phyloP scores from a whole-genome alignment of 2,329 filamentous ascomycete genomes.

The Lasiodiplodia citricola region DNA sequence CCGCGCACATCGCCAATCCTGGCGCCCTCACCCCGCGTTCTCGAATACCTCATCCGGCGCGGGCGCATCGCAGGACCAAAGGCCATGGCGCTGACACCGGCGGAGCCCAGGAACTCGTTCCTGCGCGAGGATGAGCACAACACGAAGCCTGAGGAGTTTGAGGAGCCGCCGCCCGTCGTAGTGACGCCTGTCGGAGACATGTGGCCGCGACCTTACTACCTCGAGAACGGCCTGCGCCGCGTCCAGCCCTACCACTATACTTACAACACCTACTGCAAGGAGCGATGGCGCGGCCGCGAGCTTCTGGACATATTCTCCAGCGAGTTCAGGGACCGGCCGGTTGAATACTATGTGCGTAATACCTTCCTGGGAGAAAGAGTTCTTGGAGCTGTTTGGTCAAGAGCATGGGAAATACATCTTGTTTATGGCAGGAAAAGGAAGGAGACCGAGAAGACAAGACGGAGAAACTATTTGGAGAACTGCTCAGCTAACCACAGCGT shows the following conservation, averaged over 20 bases:
- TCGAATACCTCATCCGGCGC: conserved; percentile 58
- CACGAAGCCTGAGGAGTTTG: conserved; percentile 38
- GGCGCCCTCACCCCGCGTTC: conserved; percentile 59
- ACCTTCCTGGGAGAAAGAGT: not conserved
- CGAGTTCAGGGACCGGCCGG: conserved; percentile 87
- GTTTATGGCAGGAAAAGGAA: not conserved
- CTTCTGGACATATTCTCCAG: conserved; percentile 87
- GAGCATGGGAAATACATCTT: not conserved
- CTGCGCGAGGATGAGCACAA: conserved; percentile 27
- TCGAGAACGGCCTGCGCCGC: conserved; percentile 82
- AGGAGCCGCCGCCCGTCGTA: conserved; percentile 55
- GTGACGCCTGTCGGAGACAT: conserved; percentile 62
- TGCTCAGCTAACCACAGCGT: not conserved
- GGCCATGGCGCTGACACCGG: conserved; percentile 51
- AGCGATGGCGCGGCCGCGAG: conserved; percentile 83
- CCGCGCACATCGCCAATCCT: conserved; percentile 32
- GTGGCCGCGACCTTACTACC: conserved; percentile 75
- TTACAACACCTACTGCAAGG: conserved; percentile 93
- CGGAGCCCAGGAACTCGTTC: conserved; percentile 34
- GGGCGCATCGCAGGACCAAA: conserved; percentile 45
- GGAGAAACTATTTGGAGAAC: not conserved
- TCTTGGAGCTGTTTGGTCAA: not conserved
- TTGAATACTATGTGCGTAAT: conserved; percentile 78
- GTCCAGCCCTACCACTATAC: conserved; percentile 89
- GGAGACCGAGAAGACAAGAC: not conserved